Base-by-base conservation (phyloP, 2,329 filamentous ascomycete species). In the Pseudogymnoascus sp. region DNA sequence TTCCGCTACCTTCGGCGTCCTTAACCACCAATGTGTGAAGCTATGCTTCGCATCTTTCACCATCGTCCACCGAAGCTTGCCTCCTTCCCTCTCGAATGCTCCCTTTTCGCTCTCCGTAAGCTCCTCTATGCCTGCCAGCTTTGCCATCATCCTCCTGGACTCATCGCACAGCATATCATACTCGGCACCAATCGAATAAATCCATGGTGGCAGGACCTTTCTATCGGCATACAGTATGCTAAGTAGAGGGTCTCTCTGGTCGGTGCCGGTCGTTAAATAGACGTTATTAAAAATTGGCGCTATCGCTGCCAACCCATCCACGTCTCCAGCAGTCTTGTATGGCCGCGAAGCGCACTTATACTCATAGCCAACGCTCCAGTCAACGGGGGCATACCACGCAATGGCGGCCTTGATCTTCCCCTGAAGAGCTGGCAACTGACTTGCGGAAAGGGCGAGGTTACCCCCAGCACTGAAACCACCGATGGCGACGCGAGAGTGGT, bases 401-500 rank as follows among this genome's bases (percentile, higher is more conserved):
- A 80, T 67, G 0, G 75, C 71, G 0, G 75, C 79, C 4, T 68
- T 65, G 11, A 77, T 62, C 54, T 60, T 66, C 12, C 59, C 62
- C 36, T 64, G 62, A 35, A 81, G 64, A 12, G 64, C 67, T 0
- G 73, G 72, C 8, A 77, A 65, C 65, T 80, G 78, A 12, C 73
- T 67, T 0, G 74, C 74, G 6, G 73, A 69, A 0, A 82, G 70
- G 0, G 75, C 66, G 1, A 83, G 71, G 66, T 80, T 82, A 1
- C 75, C 81, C 25, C 81, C 81, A 0, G 80, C 80, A 35, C 77
- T 79, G 69, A 79, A 82, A 8, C 81, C 81, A 1, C 71, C 74
- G 0, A 83, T 63, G 0, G 75, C 74, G 4, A 81, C 72, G 20
- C 70, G 70, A 2, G 65, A 59, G 6, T 67, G 65, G 68, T 83